These are phyloP conservation scores for Trichoderma sp. DNA, from an alignment of 2,329 filamentous ascomycete genomes.

Conservation along the genomic window DNA sequence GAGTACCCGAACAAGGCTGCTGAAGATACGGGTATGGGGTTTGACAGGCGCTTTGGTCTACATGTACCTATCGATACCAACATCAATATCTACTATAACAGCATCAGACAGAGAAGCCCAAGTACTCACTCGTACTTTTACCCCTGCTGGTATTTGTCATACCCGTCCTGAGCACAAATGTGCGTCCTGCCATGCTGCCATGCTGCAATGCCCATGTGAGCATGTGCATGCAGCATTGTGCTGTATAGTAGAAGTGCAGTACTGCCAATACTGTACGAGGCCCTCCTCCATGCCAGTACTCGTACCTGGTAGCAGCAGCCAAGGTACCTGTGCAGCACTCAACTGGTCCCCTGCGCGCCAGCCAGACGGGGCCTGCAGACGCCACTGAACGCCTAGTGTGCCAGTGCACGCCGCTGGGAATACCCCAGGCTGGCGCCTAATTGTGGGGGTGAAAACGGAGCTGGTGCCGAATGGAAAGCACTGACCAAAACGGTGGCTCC, in stretches of 20 bases:
- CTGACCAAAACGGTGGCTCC: neutral
- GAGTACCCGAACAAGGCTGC: neutral
- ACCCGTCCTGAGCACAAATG: neutral
- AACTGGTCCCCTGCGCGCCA: neutral
- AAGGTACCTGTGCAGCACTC: neutral
- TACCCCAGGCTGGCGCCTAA: slow-evolving; percentile 18
- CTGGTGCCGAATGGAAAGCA: neutral
- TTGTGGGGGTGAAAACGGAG: slow-evolving; percentile 9
- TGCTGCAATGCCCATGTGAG: neutral
- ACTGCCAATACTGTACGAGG: neutral
- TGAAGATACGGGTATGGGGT: neutral
- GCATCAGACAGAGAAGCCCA: neutral
- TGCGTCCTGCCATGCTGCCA: neutral
- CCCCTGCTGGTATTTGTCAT: neutral
- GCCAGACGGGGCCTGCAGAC: slow-evolving; percentile 1
- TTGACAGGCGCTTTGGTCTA: neutral
- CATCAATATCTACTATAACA: neutral
- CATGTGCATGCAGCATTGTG: neutral
- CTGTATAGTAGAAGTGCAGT: neutral
- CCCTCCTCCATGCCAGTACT: neutral
- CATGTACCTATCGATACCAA: neutral
- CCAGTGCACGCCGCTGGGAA: slow-evolving; percentile 4
- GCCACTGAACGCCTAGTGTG: neutral
- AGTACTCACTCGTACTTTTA: neutral
- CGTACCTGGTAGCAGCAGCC: neutral